These are phyloP conservation scores for Gossypium davidsonii DNA, from an alignment of 441 rosid species.

Conservation along the genomic window DNA sequence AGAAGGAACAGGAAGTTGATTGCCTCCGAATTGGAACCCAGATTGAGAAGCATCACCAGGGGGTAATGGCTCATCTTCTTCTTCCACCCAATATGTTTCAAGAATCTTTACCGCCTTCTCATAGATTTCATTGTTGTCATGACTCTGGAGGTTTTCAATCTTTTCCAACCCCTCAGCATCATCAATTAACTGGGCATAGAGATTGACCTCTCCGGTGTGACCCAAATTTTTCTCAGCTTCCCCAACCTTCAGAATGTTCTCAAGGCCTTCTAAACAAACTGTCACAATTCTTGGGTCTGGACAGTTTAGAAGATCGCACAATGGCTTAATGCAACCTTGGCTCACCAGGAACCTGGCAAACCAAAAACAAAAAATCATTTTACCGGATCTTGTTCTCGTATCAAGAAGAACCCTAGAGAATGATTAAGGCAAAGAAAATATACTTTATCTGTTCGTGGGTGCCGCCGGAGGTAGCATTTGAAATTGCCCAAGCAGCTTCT, in stretches of 20 bases:
- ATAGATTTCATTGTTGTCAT: slow-evolving; percentile 40
- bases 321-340: slow-evolving; percentile 50
- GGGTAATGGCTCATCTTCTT: slow-evolving; percentile 29
- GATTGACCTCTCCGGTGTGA: slow-evolving; percentile 27
- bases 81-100: slow-evolving; percentile 43
- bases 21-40: slow-evolving; percentile 43
- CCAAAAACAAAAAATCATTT: not conserved
- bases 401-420: slow-evolving; percentile 1
- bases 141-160: slow-evolving; percentile 52
- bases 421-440: not conserved
- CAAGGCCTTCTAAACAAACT: slow-evolving; percentile 45
- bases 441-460: slow-evolving; percentile 50
- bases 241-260: slow-evolving; percentile 54
- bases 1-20: slow-evolving; percentile 28
- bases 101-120: slow-evolving; percentile 44
- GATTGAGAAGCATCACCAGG: slow-evolving; percentile 26
- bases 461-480: slow-evolving; percentile 57
- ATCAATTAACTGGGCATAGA: slow-evolving; percentile 40
- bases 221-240: slow-evolving; percentile 39
- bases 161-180: slow-evolving; percentile 53
- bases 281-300: slow-evolving; percentile 47
- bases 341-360: slow-evolving; percentile 38
- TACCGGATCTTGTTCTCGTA: not conserved
- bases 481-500: slow-evolving; percentile 63
- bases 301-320: slow-evolving; percentile 49